Evolutionary conservation across 1,284 basidiomycete species (phyloP), one percentile per base, ranked within the genome.

Genomic region (Heterobasidion occidentale): DNA sequence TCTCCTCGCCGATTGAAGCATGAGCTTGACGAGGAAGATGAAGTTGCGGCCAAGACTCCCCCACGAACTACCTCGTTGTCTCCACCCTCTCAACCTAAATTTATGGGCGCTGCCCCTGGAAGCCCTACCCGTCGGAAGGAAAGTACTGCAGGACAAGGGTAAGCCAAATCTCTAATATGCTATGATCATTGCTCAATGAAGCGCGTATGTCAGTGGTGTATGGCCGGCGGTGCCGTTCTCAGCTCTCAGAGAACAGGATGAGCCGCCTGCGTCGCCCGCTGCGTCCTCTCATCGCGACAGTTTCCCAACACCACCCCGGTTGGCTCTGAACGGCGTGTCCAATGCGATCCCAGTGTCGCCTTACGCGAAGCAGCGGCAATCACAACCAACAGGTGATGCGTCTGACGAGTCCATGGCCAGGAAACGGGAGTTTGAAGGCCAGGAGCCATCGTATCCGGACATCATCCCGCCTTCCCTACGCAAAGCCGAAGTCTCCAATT

Each of bases 321-420:
- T 89, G 48, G 79, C 84, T 19, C 68, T 88, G 59, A 89, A 89
- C 65, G 88, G 86, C 27, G 71, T 87, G 36, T 77, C 84, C 7
- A 80, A 82, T 12, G 74, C 79, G 54, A 74, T 80, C 36, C 81
- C 84, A 7, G 74, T 72, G 57, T 65, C 66, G 9, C 73, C 77
- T 12, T 80, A 75, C 62, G 53, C 46, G 34, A 65, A 71, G 58
- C 58, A 56, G 44, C 62, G 60, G 35, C 11, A 17, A 3, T 14
- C 46, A 11, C 27, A 11, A 11, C 11, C 46, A 11, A 33, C 17
- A 9, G 61, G 56, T 53, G 58, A 45, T 53, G 60, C 69, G 65
- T 63, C 71, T 63, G 54, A 70, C 63, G 86, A 87, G 65, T 78
- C 77, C 2, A 72, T 78, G 54, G 67, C 72, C 14, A 74, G 86